Conservation (phyloP, 306 rosid genomes). For the Gleditsia sinensis region DNA sequence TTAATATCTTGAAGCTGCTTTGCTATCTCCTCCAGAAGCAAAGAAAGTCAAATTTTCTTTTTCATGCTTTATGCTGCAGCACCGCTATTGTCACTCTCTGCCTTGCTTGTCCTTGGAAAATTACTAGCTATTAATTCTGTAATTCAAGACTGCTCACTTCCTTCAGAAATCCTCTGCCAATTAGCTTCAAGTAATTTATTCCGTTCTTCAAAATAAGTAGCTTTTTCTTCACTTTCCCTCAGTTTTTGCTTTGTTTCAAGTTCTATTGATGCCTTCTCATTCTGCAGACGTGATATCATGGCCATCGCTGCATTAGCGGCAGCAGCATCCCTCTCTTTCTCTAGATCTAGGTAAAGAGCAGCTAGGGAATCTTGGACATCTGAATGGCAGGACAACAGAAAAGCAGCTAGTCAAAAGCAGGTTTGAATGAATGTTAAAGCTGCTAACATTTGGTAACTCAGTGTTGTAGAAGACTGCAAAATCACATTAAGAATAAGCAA, state of each 20-base stretch:
- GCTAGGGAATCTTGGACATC: conserved; percentile 49
- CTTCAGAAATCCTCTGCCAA: conserved; percentile 49
- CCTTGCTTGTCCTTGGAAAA: conserved; percentile 29
- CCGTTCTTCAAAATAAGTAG: conserved; percentile 86
- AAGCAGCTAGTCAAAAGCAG: conserved; percentile 29
- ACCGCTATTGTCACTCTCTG: background rate
- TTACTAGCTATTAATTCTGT: conserved; percentile 3
- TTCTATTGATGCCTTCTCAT: conserved; percentile 73
- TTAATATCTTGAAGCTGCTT: conserved; percentile 39
- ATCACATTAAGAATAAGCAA: background rate
- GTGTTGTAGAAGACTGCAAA: background rate
- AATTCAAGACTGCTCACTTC: conserved; percentile 36
- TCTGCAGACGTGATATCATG: conserved; percentile 84
- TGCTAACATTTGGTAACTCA: background rate
- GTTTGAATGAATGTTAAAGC: background rate
- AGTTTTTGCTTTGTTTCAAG: conserved; percentile 72
- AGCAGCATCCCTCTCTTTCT: conserved; percentile 94
- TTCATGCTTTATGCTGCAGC: conserved; percentile 38
- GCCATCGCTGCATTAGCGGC: conserved; percentile 97
- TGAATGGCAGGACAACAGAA: conserved; percentile 32
- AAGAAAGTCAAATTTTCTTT: conserved; percentile 38
- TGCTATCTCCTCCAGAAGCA: conserved; percentile 48
- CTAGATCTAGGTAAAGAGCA: conserved; percentile 80
- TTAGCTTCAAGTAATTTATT: conserved; percentile 69
- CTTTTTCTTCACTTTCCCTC: conserved; percentile 77